Evolutionary conservation across 371 early-diverging fungal genomes (phyloP).

Genomic region (Lichtheimia hyalospora): DNA sequence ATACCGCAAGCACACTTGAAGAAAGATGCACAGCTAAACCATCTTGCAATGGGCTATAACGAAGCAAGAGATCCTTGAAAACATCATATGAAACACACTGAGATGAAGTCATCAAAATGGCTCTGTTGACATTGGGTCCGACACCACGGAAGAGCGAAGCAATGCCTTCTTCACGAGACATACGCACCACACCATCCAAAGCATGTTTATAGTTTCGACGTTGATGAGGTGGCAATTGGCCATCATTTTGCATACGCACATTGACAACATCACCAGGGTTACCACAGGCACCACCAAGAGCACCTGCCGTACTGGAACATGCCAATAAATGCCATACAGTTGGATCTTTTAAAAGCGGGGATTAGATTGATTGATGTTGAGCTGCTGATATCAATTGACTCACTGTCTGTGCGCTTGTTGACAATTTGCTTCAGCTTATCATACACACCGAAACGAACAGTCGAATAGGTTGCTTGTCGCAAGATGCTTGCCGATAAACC

Average conservation of each 20-base stretch:
- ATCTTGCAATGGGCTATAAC: slow-evolving; percentile 46
- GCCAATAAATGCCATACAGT: slow-evolving; percentile 49
- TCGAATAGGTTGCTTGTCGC: slow-evolving; percentile 72
- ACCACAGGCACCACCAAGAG: slow-evolving; percentile 66
- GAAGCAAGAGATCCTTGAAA: slow-evolving; percentile 54
- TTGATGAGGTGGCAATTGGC: slow-evolving; percentile 54
- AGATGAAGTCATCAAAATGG: slow-evolving; percentile 65
- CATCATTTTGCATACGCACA: slow-evolving; percentile 73
- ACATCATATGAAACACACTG: slow-evolving; percentile 64
- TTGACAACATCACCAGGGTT: slow-evolving; percentile 78
- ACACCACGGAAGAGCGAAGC: slow-evolving; percentile 58
- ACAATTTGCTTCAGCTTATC: slow-evolving; percentile 48
- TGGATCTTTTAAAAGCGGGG: slow-evolving; percentile 19
- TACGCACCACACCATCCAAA: slow-evolving; percentile 62
- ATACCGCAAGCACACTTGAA: slow-evolving; percentile 59
- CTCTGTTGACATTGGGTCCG: slow-evolving; percentile 62
- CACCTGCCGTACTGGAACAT: slow-evolving; percentile 60
- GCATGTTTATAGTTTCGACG: slow-evolving; percentile 66
- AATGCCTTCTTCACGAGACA: slow-evolving; percentile 57
- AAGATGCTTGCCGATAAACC: slow-evolving; percentile 65
- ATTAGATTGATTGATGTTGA: too few species aligned
- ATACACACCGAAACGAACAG: slow-evolving; percentile 68
- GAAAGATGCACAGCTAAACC: slow-evolving; percentile 60
- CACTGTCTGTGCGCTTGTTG: slow-evolving; percentile 1
- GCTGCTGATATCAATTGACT: background rate